Conservation (phyloP, 2,329 filamentous ascomycete genomes). For the Colletotrichum chrysophilum region DNA sequence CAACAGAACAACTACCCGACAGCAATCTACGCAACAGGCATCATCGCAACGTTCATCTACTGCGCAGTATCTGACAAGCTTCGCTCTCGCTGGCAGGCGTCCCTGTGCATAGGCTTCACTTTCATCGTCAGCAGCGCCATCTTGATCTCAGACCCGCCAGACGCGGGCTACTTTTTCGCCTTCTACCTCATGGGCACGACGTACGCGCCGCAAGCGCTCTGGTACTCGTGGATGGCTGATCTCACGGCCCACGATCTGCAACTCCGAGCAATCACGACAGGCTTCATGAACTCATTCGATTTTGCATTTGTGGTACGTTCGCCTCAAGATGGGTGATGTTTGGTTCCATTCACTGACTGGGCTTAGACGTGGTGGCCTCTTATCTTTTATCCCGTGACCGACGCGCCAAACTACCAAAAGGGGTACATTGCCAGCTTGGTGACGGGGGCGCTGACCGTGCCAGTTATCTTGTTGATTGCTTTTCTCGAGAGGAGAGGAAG, state of each 20-base stretch:
- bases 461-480: constrained; percentile 39
- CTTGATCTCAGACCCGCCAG: constrained; percentile 36
- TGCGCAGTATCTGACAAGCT: constrained; percentile 45
- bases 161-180: constrained; percentile 45
- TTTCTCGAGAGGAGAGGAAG: constrained; percentile 35
- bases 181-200: constrained; percentile 50
- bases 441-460: constrained; percentile 39
- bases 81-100: constrained; percentile 47
- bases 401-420: constrained; percentile 41
- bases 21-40: constrained; percentile 43
- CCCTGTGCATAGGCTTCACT: constrained; percentile 44
- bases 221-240: constrained; percentile 53
- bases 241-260: constrained; percentile 43
- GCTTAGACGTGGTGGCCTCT: constrained; percentile 41
- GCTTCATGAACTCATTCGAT: constrained; percentile 48
- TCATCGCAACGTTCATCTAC: constrained; percentile 45
- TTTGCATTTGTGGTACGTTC: constrained; percentile 40
- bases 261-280: constrained; percentile 47
- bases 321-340: not conserved
- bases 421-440: constrained; percentile 44
- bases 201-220: constrained; percentile 49
- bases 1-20: constrained; percentile 52
- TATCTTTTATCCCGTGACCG: constrained; percentile 44
- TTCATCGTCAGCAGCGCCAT: constrained; percentile 46
- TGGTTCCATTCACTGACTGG: not conserved